A percentile compares a stretch with the other conserved stretches of the same genome.
Evolutionary conservation across 1,284 basidiomycete genomes (phyloP).

Genomic region (Austroboletus niveus): DNA sequence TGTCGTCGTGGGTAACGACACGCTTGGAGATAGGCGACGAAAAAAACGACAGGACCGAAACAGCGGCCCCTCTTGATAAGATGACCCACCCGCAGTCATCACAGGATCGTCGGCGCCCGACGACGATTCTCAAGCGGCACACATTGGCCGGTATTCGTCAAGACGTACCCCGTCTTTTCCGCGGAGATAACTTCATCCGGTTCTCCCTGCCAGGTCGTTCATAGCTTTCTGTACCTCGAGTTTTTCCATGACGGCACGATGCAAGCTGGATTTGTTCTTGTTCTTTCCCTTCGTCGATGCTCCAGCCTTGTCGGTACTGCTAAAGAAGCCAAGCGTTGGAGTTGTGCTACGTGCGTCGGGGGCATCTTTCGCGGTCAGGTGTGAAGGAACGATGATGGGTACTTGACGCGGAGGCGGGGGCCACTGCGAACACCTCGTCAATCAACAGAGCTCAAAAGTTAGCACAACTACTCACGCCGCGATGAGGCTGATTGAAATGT

Average conservation of each 20-base stretch:
- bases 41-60: neutral
- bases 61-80: neutral
- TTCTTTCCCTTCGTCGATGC: conserved; percentile 29
- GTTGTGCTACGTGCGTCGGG: conserved; percentile 13
- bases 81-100: neutral
- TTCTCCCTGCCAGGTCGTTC: conserved; percentile 47
- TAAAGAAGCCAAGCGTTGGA: neutral
- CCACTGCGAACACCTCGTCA: conserved; percentile 49
- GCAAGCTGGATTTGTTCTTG: conserved; percentile 60
- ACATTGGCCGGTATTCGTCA: neutral
- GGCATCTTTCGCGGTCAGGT: conserved; percentile 39
- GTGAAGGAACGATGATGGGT: conserved; percentile 69
- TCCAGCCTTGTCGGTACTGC: conserved; percentile 6
- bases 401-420: conserved; percentile 72
- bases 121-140: neutral
- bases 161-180: neutral
- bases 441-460: neutral
- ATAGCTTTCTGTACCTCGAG: conserved; percentile 74
- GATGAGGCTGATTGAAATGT: conserved; percentile 77
- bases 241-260: conserved; percentile 70
- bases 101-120: neutral
- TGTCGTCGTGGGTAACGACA: neutral
- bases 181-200: conserved; percentile 10
- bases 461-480: conserved; percentile 55
- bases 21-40: neutral